Evolutionary conservation across 306 rosid species (phyloP).

Genomic region (Hippophae rhamnoides): DNA sequence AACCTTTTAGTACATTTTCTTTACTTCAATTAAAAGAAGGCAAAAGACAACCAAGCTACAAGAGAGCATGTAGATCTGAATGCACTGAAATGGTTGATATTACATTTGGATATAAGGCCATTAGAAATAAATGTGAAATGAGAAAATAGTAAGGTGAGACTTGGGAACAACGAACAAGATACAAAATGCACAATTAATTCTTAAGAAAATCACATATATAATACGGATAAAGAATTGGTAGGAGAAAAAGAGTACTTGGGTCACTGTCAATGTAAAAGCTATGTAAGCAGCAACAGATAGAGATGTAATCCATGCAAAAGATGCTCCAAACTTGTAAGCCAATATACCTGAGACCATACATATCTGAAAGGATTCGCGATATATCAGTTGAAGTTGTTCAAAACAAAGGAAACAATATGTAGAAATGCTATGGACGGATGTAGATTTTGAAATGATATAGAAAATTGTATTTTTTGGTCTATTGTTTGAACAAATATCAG

Average conservation of each 20-base stretch:
- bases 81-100: background rate
- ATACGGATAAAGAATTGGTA: background rate
- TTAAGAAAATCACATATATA: background rate
- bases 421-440: too few species aligned
- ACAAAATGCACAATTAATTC: constrained; percentile 7
- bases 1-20: constrained; percentile 1
- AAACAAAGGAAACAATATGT: constrained; percentile 22
- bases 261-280: constrained; percentile 61
- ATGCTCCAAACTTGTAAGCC: constrained; percentile 92
- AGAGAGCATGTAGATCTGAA: background rate
- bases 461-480: too few species aligned
- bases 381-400: constrained; percentile 41
- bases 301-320: constrained; percentile 93
- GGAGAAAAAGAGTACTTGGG: constrained; percentile 58
- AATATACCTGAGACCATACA: constrained; percentile 96
- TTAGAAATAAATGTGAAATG: background rate
- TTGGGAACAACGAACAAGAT: constrained; percentile 1
- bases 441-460: too few species aligned
- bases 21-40: background rate
- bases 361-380: constrained; percentile 71
- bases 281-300: constrained; percentile 89
- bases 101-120: background rate
- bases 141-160: background rate
- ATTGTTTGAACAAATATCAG: too few species aligned
- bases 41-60: background rate